Percentiles rank a stretch among this genome's conserved stretches.
Conservation (phyloP, 1,284 basidiomycete species). For the Meira miltonrushii region DNA sequence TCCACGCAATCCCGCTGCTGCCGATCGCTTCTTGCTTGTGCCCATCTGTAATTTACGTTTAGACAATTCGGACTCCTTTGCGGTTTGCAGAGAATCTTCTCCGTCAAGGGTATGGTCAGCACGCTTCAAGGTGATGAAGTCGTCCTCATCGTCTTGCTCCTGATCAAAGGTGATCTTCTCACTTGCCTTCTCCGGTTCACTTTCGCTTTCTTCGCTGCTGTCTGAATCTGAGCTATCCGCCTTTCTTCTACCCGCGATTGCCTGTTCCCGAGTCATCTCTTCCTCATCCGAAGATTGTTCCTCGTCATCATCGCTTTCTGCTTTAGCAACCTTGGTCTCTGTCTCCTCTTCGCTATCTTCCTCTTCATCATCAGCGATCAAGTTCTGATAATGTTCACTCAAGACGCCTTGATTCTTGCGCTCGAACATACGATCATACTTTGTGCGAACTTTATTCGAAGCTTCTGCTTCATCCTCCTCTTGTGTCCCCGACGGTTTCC, state of each 20-base stretch:
- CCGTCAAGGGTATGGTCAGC: slow-evolving; percentile 71
- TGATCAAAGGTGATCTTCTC: too few species aligned
- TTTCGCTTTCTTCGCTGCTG: background rate
- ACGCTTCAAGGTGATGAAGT: slow-evolving; percentile 89
- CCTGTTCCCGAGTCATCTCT: slow-evolving; percentile 5
- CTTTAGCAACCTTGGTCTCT: slow-evolving; percentile 7
- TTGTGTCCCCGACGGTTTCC: too few species aligned
- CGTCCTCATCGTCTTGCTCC: slow-evolving; percentile 49
- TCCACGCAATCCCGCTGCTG: slow-evolving; percentile 78
- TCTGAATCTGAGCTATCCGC: slow-evolving; percentile 16
- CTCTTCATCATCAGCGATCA: slow-evolving; percentile 66
- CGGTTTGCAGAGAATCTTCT: slow-evolving; percentile 7
- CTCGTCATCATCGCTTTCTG: slow-evolving; percentile 12
- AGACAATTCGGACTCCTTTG: slow-evolving; percentile 55
- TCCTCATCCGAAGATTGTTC: slow-evolving; percentile 19
- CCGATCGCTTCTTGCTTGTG: slow-evolving; percentile 71
- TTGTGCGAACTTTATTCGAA: slow-evolving; percentile 59
- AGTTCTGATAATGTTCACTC: slow-evolving; percentile 82
- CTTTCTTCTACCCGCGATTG: slow-evolving; percentile 4
- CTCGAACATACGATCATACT: slow-evolving; percentile 97
- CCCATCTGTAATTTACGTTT: slow-evolving; percentile 68
- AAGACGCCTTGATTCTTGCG: slow-evolving; percentile 91
- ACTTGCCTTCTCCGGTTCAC: too few species aligned
- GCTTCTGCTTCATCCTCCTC: background rate
- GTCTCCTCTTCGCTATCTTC: slow-evolving; percentile 19